Evolutionary conservation across 352 stramenopile species (phyloP), one percentile per base, ranked within the genome.

Genomic region (Phytophthora litchii): DNA sequence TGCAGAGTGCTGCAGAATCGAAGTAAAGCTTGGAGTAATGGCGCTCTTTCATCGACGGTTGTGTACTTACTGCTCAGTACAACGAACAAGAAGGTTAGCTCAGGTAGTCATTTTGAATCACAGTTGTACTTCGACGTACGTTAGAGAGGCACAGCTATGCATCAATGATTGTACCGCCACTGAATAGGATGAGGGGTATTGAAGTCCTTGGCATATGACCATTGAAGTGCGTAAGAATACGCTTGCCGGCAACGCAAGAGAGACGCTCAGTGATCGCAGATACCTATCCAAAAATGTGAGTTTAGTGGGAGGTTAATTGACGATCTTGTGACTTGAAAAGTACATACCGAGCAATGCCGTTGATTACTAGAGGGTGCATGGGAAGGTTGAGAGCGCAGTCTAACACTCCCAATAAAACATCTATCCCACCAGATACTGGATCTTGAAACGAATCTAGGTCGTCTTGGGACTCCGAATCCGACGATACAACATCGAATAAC

Each of bases 401-500:
- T 23, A 91, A 43, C 20, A 84, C 72, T 0, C 68, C 67, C 58
- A 86, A 74, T 27, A 91, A 49, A 29, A 94, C 46, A 54, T 78
- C 67, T 5, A 82, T 72, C 16, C 78, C 83, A 66, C 83, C 64
- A 9, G 70, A 74, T 56, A 44, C 54, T 17, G 64, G 64, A 34
- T 43, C 50, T 25, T 66, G 45, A 9, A 62, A 67, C 12, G 35
- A 63, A 3, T 43, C 12, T 19, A 60, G 32, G 46, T 86, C 74
- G 3, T 81, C 66, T 50, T 88, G 76, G 7, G 77, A 76, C 17
- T 84, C 75, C 10, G 77, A 88, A 51, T 83, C 83, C 1, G 84
- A 87, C n/a, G 80, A 90, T 56, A 90, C 75, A 48, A 84, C 81
- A 61, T 95, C 86, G 47, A 93, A 91, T 19, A 95, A 60, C 57